Evolutionary conservation across 1,139 yeast genomes (phyloP), one percentile per base, ranked within the genome.

Genomic region (Scheffersomyces parashehatae): DNA sequence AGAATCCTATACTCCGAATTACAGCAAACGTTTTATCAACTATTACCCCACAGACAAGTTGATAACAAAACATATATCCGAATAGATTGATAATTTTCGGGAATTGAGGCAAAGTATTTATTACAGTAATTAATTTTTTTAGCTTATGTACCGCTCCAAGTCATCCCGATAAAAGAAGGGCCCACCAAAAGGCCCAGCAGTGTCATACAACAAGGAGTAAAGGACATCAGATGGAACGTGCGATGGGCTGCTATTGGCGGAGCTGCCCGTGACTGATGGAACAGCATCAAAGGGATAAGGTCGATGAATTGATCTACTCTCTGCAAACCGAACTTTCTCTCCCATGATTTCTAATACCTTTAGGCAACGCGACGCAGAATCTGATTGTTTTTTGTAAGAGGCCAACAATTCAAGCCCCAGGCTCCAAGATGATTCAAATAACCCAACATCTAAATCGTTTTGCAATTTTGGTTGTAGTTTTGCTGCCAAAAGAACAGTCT

Each of bases 151-250:
- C 15, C 34, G 34, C 14, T 31, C 15, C 34, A 31, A 13, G 11
- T 31, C 34, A 9, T 31, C 34, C 15, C 34, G 34, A 16, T 31
- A 31, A 16, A 31, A 45, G 29, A 47, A 47, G 6, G 51, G 51
- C 3, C 51, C 51, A 5, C 51, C 51, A 38, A 47, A 47, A 10
- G 51, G 51, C 4, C 51, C 51, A 12, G 51, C 46, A 11, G 50
- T 41, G 39, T 47, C 51, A 32, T 47, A 47, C 29, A 47, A 45
- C 26, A 47, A 41, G 5, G 50, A 46, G 36, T 47, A 47, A 11
- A 47, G 43, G 9, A 47, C 51, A 46, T 47, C 51, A 4, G 50
- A 37, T 7, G 51, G 50, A 12, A 47, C 51, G 39, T 36, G 34
- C 11, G 15, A 12, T n/a, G 34, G 34, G 13, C 34, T 31, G 8